These are phyloP conservation scores for Batkoa obscura DNA, from an alignment of 371 early-diverging fungal genomes.

Conservation along the genomic window DNA sequence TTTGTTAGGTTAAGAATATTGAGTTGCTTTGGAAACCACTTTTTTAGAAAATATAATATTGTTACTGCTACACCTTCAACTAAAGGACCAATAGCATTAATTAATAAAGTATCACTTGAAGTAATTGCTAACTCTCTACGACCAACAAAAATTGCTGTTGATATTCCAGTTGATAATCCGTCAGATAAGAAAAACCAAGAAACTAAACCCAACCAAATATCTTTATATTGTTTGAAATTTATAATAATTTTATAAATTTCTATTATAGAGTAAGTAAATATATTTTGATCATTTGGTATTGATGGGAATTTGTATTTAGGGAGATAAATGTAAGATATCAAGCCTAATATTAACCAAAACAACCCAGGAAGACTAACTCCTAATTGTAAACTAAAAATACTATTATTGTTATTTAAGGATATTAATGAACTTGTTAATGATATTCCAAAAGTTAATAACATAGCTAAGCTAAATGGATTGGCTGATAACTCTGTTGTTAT, in stretches of 20 bases:
- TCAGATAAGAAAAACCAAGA: slow-evolving; percentile 24
- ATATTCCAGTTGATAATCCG: slow-evolving; percentile 17
- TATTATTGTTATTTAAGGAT: background rate
- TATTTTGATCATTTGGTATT: slow-evolving; percentile 21
- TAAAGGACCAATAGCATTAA: slow-evolving; percentile 21
- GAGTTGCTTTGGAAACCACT: background rate
- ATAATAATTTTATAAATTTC: slow-evolving; percentile 10
- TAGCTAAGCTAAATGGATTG: slow-evolving; percentile 20
- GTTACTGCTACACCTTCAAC: slow-evolving; percentile 19
- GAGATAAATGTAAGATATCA: slow-evolving; percentile 16
- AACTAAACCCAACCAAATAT: slow-evolving; percentile 13
- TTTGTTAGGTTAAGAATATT: slow-evolving; percentile 12
- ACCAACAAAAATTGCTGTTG: slow-evolving; percentile 16
- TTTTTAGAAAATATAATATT: background rate
- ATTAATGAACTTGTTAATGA: slow-evolving; percentile 18
- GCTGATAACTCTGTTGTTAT: slow-evolving; percentile 24
- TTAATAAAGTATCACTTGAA: slow-evolving; percentile 12
- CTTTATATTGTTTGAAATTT: slow-evolving; percentile 10
- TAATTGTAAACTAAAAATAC: slow-evolving; percentile 13
- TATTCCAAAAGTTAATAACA: slow-evolving; percentile 19
- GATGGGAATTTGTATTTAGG: slow-evolving; percentile 29
- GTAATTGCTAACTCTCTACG: slow-evolving; percentile 1
- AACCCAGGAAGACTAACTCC: slow-evolving; percentile 24
- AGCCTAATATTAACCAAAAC: slow-evolving; percentile 25
- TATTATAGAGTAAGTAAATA: slow-evolving; percentile 11